Evolutionary conservation across 371 early-diverging fungal species (phyloP).

Genomic region (Batrachochytrium dendrobatidis): DNA sequence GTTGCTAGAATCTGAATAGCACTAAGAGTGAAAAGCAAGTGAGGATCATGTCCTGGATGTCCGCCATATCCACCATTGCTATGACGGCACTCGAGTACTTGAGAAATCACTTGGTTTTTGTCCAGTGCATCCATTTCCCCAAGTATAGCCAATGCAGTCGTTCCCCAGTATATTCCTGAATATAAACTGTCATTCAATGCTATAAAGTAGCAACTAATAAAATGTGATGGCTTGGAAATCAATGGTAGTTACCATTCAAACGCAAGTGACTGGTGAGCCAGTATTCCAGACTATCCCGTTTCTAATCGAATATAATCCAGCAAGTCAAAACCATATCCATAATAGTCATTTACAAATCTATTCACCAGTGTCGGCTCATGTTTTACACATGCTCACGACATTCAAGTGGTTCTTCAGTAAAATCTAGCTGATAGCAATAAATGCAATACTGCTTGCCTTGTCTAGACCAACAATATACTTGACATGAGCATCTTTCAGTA

Average conservation of each 20-base stretch:
- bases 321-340: neutral
- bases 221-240: neutral
- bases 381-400: no score
- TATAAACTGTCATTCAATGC: neutral
- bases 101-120: constrained; percentile 62
- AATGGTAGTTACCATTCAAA: constrained; percentile 45
- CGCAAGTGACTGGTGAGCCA: constrained; percentile 89
- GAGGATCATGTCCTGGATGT: constrained; percentile 79
- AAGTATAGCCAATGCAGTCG: constrained; percentile 76
- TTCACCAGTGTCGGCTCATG: no score
- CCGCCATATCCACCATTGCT: constrained; percentile 90
- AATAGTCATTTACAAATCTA: neutral
- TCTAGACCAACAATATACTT: constrained; percentile 72
- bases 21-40: constrained; percentile 85
- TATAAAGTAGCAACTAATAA: neutral
- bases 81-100: constrained; percentile 73
- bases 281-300: constrained; percentile 83
- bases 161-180: constrained; percentile 87
- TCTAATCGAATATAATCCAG: constrained; percentile 24
- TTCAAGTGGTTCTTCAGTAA: no score
- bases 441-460: no score
- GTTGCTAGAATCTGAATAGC: constrained; percentile 90
- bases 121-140: constrained; percentile 61
- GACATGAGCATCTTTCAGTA: constrained; percentile 62
- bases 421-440: no score